Evolutionary conservation across 352 stramenopile species (phyloP).

Genomic region (Globisporangium spinosum): DNA sequence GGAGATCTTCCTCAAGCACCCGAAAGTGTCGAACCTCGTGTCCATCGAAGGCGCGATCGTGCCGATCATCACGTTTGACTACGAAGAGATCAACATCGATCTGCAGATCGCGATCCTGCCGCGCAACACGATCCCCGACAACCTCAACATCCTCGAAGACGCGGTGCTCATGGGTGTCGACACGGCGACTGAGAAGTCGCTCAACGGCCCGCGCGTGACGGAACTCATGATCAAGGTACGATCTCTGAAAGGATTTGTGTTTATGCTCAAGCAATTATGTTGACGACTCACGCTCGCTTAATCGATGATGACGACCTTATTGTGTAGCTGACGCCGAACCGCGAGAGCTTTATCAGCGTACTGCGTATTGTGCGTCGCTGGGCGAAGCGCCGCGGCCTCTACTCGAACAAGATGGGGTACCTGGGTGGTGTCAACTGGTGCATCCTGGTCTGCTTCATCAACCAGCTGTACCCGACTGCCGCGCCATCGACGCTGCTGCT

Average conservation of each 20-base stretch:
- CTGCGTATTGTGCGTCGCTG: slow-evolving; percentile 85
- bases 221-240: slow-evolving; percentile 88
- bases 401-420: slow-evolving; percentile 99
- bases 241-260: not conserved
- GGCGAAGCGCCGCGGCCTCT: slow-evolving; percentile 92
- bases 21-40: slow-evolving; percentile 90
- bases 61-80: slow-evolving; percentile 98
- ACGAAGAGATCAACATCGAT: slow-evolving; percentile 99
- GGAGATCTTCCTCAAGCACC: slow-evolving; percentile 90
- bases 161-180: slow-evolving; percentile 85
- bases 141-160: slow-evolving; percentile 91
- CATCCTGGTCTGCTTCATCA: slow-evolving; percentile 97
- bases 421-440: slow-evolving; percentile 98
- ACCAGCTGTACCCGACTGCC: slow-evolving; percentile 86
- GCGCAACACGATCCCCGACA: slow-evolving; percentile 85
- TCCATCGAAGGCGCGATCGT: slow-evolving; percentile 91
- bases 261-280: not conserved
- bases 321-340: slow-evolving; percentile 67
- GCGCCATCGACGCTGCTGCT: slow-evolving; percentile 79
- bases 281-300: slow-evolving; percentile 2
- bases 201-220: slow-evolving; percentile 89
- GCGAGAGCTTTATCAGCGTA: slow-evolving; percentile 86
- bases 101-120: slow-evolving; percentile 95
- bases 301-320: not conserved
- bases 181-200: slow-evolving; percentile 83